A percentile compares a stretch with the other conserved stretches of the same genome.
Conservation (phyloP, 129 eudicot species). For the Lactuca sativa region DNA sequence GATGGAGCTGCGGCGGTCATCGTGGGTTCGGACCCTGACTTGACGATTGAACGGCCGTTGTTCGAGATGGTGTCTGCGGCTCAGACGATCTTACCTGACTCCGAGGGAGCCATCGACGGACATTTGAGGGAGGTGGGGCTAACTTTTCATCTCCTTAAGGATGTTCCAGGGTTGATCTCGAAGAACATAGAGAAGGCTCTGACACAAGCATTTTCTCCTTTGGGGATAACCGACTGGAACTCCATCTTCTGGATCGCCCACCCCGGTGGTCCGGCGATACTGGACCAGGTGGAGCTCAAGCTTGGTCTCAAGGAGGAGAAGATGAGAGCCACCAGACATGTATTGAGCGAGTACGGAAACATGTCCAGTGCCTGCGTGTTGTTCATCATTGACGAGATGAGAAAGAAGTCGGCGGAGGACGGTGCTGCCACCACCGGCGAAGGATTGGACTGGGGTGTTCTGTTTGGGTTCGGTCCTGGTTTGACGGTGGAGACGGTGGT, state of each 20-base stretch:
- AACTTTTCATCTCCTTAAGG: slow-evolving; percentile 44
- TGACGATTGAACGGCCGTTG: slow-evolving; percentile 30
- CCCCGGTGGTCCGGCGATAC: slow-evolving; percentile 54
- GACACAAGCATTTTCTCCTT: slow-evolving; percentile 43
- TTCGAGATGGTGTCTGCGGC: slow-evolving; percentile 39
- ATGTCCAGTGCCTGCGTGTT: slow-evolving; percentile 64
- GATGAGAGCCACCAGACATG: slow-evolving; percentile 49
- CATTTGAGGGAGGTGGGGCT: slow-evolving; percentile 39
- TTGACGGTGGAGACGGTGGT: slow-evolving; percentile 60
- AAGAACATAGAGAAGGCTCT: slow-evolving; percentile 54
- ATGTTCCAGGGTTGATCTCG: slow-evolving; percentile 51
- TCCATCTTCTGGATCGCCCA: slow-evolving; percentile 55
- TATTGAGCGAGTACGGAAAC: slow-evolving; percentile 55
- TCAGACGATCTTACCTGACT: slow-evolving; percentile 35
- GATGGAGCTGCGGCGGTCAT: slow-evolving; percentile 43
- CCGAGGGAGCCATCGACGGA: slow-evolving; percentile 38
- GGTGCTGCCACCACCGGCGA: slow-evolving; percentile 52
- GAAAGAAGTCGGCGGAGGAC: slow-evolving; percentile 51
- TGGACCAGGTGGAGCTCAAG: slow-evolving; percentile 55
- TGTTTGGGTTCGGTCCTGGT: slow-evolving; percentile 69
- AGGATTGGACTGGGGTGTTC: slow-evolving; percentile 57
- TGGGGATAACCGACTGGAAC: slow-evolving; percentile 59
- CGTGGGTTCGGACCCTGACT: slow-evolving; percentile 40
- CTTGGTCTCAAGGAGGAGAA: slow-evolving; percentile 50
- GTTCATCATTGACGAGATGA: slow-evolving; percentile 57